These are phyloP conservation scores for Cudoniella acicularis DNA, from an alignment of 495 filamentous ascomycete genomes.

Conservation along the genomic window DNA sequence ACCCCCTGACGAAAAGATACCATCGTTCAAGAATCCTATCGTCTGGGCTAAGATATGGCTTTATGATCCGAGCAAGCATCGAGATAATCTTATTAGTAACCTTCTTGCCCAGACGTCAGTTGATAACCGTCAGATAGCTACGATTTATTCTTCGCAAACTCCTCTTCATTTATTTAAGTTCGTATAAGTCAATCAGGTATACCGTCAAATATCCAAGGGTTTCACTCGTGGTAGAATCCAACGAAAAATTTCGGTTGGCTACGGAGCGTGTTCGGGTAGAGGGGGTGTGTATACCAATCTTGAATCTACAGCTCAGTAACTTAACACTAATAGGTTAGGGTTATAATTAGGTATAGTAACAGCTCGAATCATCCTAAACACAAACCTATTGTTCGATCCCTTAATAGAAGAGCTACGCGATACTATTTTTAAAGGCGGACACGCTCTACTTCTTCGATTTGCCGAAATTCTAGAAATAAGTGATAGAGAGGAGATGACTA, in stretches of 20 bases:
- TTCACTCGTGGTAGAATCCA: slow-evolving; percentile 5
- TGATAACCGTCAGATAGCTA: too few species aligned
- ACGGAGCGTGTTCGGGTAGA: slow-evolving; percentile 2
- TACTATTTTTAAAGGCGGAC: background rate
- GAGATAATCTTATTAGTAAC: too few species aligned
- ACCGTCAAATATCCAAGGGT: slow-evolving; percentile 2
- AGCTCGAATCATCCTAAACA: slow-evolving; percentile 5
- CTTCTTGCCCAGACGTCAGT: too few species aligned
- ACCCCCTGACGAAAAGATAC: too few species aligned
- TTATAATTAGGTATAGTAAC: slow-evolving; percentile 4
- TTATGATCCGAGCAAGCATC: too few species aligned
- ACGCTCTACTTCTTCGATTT: slow-evolving; percentile 1
- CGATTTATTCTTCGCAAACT: too few species aligned
- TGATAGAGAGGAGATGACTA: slow-evolving; percentile 4
- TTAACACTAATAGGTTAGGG: slow-evolving; percentile 4
- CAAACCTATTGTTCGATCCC: slow-evolving; percentile 4
- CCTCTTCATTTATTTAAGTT: too few species aligned
- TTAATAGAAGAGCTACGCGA: slow-evolving; percentile 3
- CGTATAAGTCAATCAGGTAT: background rate
- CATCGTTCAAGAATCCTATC: too few species aligned
- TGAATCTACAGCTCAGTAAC: slow-evolving; percentile 3
- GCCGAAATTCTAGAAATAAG: slow-evolving; percentile 1
- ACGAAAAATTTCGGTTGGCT: slow-evolving; percentile 4
- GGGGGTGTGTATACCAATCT: slow-evolving; percentile 5
- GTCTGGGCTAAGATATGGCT: too few species aligned